Conservation (phyloP, 208 protist species). For the Cochliopodium minus region DNA sequence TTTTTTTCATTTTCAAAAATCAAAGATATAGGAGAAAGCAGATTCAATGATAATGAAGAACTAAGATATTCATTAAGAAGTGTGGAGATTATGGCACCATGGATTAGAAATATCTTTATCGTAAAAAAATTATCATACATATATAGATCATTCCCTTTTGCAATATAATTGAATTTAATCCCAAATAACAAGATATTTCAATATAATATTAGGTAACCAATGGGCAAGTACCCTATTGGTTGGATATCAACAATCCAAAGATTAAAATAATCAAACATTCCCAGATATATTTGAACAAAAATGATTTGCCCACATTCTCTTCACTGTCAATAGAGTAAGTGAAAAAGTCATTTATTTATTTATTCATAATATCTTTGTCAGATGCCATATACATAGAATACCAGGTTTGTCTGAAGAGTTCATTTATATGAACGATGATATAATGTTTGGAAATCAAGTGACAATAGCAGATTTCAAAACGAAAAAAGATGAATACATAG, state of each 20-base stretch:
- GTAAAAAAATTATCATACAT: no score
- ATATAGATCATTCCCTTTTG: no score
- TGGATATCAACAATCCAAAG: conserved; percentile 39
- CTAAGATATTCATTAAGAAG: conserved; percentile 74
- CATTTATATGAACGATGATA: conserved; percentile 68
- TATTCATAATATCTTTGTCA: no score
- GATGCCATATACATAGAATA: conserved; percentile 57
- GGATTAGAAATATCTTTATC: conserved; percentile 70
- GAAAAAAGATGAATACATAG: no score
- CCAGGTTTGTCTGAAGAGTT: conserved; percentile 50
- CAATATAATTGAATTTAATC: no score
- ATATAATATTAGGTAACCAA: no score
- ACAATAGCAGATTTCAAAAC: conserved; percentile 63
- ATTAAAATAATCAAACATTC: no score
- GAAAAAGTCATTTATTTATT: no score
- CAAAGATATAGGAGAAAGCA: background rate
- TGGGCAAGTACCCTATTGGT: conserved; percentile 66
- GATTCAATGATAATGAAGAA: conserved; percentile 67
- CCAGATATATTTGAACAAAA: no score
- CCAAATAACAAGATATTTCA: no score
- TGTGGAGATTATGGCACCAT: conserved; percentile 65
- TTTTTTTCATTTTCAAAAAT: background rate
- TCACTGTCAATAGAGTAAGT: no score
- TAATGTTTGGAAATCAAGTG: conserved; percentile 48
- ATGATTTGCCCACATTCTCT: no score